Percentiles rank a stretch among this genome's conserved stretches.
Conservation (phyloP, 2,329 filamentous ascomycete species). For the Lecanicillium sp. region DNA sequence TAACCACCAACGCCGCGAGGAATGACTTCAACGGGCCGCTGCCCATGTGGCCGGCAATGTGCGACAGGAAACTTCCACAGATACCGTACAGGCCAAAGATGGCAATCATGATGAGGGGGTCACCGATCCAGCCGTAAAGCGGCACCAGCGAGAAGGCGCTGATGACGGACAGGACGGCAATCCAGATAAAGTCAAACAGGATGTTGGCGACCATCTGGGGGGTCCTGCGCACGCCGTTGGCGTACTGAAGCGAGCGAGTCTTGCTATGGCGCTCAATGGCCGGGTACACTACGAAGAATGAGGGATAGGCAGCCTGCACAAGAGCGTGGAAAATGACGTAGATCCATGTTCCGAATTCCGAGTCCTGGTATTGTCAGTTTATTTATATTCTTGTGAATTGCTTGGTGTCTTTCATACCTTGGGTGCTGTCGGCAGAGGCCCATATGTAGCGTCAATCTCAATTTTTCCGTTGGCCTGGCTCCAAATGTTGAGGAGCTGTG, state of each 20-base stretch:
- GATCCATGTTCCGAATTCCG: constrained; percentile 53
- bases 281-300: constrained; percentile 70
- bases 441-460: constrained; percentile 49
- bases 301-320: constrained; percentile 58
- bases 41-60: constrained; percentile 58
- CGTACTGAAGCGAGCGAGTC: constrained; percentile 76
- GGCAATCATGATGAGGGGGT: constrained; percentile 68
- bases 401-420: constrained; percentile 16
- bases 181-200: constrained; percentile 68
- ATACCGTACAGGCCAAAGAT: constrained; percentile 73
- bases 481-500: constrained; percentile 17
- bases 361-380: constrained; percentile 30
- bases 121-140: constrained; percentile 52
- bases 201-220: constrained; percentile 78
- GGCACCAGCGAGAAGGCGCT: constrained; percentile 32
- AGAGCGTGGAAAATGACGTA: constrained; percentile 67
- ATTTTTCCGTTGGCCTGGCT: constrained; percentile 20
- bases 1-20: constrained; percentile 56
- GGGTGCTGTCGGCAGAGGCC: constrained; percentile 53
- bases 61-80: constrained; percentile 62
- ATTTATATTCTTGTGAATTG: not conserved
- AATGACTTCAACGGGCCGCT: constrained; percentile 65
- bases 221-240: constrained; percentile 71
- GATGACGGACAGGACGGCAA: constrained; percentile 55
- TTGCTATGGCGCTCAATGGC: constrained; percentile 70